Base-by-base conservation (phyloP, 129 eudicot species). In the Apium graveolens region DNA sequence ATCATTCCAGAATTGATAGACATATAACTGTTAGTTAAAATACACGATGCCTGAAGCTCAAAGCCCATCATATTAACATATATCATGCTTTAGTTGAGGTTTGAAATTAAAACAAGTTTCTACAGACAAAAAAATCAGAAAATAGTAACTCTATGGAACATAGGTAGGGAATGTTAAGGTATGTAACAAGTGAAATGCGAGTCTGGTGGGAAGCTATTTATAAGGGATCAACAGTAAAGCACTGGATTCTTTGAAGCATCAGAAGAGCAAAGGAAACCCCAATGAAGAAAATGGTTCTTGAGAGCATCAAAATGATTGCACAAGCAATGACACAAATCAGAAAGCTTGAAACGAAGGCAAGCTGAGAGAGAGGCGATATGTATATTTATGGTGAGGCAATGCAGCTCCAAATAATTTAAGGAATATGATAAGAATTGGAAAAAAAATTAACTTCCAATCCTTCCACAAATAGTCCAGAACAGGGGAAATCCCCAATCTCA, bases 211-310 rank as follows among this genome's bases (percentile, higher is more conserved):
- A 57, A 55, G 12, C 60, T 35, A 35, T 57, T 70, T 13, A 8
- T 14, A 18, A 62, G 68, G 80, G 4, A 26, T 24, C 76, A 26
- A 38, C 1, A 65, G 20, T 26, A 4, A 26, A 35, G 32, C 79
- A 43, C n/a, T 42, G 65, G 43, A 44, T 66, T 37, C 57, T 84
- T 48, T 72, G 46, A 29, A 69, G 34, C 26, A 65, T 60, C 77
- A 76, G 80, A 78, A 70, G 51, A 46, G 70, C 74, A 74, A 84
- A 78, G 78, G 81, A 73, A 80, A 70, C 3, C 44, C 48, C 82
- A 77, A 77, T 24, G 44, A 75, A 55, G 71, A 42, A 76, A 39
- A 57, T 16, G 75, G 27, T 79, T 74, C 55, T 37, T 37, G 66
- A 60, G 73, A 79, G 45, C 48, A 74, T 17, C 37, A 38, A 34